Evolutionary conservation across 345 rosid genomes (phyloP).

Genomic region (Chamaenerion angustifolium): DNA sequence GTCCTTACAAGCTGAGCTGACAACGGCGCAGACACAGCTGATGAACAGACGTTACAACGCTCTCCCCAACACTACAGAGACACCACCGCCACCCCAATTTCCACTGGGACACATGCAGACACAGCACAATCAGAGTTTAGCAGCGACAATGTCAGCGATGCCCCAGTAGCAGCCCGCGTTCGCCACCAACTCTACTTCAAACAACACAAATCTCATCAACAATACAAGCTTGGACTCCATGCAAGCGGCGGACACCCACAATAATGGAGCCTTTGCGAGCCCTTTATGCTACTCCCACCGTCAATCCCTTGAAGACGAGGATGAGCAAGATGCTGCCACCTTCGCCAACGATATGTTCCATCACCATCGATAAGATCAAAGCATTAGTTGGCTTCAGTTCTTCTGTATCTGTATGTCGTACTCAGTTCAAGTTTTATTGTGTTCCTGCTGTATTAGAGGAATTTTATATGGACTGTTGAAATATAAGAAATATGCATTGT

Average conservation of each 20-base stretch:
- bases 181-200: conserved; percentile 79
- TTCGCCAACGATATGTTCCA: conserved; percentile 27
- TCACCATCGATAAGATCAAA: conserved; percentile 17
- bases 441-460: too few species aligned
- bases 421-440: too few species aligned
- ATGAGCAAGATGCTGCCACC: conserved; percentile 42
- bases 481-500: too few species aligned
- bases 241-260: conserved; percentile 16
- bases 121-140: conserved; percentile 8
- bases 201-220: conserved; percentile 17
- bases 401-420: too few species aligned
- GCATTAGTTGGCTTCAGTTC: too few species aligned
- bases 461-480: too few species aligned
- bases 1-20: conserved; percentile 64
- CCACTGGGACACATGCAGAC: conserved; percentile 24
- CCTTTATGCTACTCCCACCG: conserved; percentile 24
- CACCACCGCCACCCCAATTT: conserved; percentile 26
- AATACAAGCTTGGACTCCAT: conserved; percentile 30
- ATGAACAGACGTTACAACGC: conserved; percentile 56
- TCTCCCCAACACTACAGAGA: conserved; percentile 36
- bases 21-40: conserved; percentile 67
- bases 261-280: conserved; percentile 37
- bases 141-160: conserved; percentile 5
- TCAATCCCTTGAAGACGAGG: conserved; percentile 13
- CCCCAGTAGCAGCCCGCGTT: conserved; percentile 55